A percentile compares a stretch with the other conserved stretches of the same genome.
phyloP scores from a whole-genome alignment of 2,329 filamentous ascomycete genomes.

The Paramyrothecium roridum region DNA sequence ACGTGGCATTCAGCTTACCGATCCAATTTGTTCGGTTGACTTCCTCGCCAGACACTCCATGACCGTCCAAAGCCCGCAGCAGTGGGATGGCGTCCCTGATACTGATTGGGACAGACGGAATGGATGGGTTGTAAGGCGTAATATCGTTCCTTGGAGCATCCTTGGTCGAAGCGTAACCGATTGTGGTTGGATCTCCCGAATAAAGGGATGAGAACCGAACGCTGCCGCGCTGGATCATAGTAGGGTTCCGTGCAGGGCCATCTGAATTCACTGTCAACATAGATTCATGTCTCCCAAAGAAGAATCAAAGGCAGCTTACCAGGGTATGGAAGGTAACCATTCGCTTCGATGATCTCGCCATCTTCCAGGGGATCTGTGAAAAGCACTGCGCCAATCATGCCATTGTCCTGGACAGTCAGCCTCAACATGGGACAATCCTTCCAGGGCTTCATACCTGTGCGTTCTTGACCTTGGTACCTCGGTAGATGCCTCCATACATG shows the following conservation, averaged over 20 bases:
- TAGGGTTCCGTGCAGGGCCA: conserved; percentile 7
- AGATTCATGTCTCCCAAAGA: neutral
- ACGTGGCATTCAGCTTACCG: neutral
- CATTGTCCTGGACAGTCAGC: neutral
- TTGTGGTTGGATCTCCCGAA: conserved; percentile 14
- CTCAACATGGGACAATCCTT: neutral
- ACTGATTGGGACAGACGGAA: conserved; percentile 5
- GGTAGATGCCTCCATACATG: conserved; percentile 3
- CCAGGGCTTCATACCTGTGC: neutral
- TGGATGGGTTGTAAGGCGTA: conserved; percentile 8
- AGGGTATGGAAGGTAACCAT: neutral
- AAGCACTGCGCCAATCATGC: neutral
- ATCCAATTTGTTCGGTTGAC: conserved; percentile 1
- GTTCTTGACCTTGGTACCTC: conserved; percentile 1
- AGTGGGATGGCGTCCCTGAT: conserved; percentile 1
- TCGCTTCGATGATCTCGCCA: conserved; percentile 1
- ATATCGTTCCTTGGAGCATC: conserved; percentile 11
- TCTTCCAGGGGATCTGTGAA: conserved; percentile 1
- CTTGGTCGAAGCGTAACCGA: conserved; percentile 14
- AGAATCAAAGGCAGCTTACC: neutral
- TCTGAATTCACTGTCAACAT: neutral
- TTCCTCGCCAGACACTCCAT: neutral
- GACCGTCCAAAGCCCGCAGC: neutral
- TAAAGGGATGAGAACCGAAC: conserved; percentile 14
- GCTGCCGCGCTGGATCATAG: conserved; percentile 13